phyloP scores from a whole-genome alignment of 2,329 filamentous ascomycete genomes.

The Fusarium scirpi region DNA sequence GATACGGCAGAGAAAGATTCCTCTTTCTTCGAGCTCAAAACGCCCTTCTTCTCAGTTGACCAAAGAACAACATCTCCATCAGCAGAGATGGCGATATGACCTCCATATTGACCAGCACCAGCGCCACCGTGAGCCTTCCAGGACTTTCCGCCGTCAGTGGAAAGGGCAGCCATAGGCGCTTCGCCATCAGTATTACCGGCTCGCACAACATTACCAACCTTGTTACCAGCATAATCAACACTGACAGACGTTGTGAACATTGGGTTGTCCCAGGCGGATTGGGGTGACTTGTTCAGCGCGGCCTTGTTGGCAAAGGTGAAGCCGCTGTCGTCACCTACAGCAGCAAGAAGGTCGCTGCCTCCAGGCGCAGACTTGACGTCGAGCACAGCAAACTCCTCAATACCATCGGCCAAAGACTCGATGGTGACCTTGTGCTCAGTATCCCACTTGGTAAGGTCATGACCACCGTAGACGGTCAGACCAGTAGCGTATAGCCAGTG shows the following conservation, averaged over 20 bases:
- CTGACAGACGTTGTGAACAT: constrained; percentile 59
- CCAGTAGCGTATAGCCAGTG: constrained; percentile 73
- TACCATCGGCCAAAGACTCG: constrained; percentile 64
- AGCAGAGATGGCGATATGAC: constrained; percentile 63
- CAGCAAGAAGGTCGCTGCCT: constrained; percentile 64
- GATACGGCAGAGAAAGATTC: constrained; percentile 59
- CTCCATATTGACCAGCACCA: constrained; percentile 57
- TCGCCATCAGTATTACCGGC: constrained; percentile 59
- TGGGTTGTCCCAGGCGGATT: constrained; percentile 60
- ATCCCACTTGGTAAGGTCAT: constrained; percentile 68
- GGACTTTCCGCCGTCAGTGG: constrained; percentile 61
- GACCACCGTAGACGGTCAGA: constrained; percentile 65
- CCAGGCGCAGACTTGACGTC: constrained; percentile 62
- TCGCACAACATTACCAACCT: constrained; percentile 60
- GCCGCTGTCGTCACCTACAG: constrained; percentile 64
- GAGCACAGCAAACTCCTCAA: constrained; percentile 65
- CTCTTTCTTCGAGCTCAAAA: constrained; percentile 57
- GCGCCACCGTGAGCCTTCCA: constrained; percentile 63
- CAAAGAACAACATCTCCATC: constrained; percentile 63
- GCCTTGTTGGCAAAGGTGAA: constrained; percentile 59
- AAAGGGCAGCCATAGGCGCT: constrained; percentile 60
- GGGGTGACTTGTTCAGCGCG: constrained; percentile 57
- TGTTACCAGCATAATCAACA: constrained; percentile 63
- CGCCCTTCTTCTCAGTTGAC: constrained; percentile 56
- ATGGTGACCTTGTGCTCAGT: constrained; percentile 61